Evolutionary conservation across 495 filamentous ascomycete genomes (phyloP).

Genomic region (Aspergillus bertholletiae): DNA sequence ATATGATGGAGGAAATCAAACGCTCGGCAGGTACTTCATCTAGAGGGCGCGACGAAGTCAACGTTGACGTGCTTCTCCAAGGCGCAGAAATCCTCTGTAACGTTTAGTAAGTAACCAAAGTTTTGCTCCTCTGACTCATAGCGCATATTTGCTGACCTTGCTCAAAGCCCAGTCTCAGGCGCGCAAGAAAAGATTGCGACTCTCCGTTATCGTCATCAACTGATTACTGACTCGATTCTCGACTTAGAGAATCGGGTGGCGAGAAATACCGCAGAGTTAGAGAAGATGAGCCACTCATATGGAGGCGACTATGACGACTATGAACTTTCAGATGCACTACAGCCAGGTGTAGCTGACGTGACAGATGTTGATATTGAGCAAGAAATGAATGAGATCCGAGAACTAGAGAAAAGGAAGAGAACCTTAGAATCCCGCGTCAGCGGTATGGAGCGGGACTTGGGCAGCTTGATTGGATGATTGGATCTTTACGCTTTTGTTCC

Average conservation of each 20-base stretch:
- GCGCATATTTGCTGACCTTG: background rate
- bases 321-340: slow-evolving; percentile 36
- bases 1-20: slow-evolving; percentile 81
- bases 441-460: slow-evolving; percentile 78
- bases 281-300: slow-evolving; percentile 62
- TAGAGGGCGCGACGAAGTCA: slow-evolving; percentile 63
- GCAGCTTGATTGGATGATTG: slow-evolving; percentile 54
- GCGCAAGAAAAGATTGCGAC: slow-evolving; percentile 73
- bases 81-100: slow-evolving; percentile 88
- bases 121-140: background rate
- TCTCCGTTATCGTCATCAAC: slow-evolving; percentile 66
- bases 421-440: slow-evolving; percentile 72
- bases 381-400: slow-evolving; percentile 76
- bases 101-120: slow-evolving; percentile 63
- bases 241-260: slow-evolving; percentile 78
- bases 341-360: slow-evolving; percentile 43
- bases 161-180: slow-evolving; percentile 65
- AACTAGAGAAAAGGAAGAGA: slow-evolving; percentile 73
- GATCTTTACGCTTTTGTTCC: background rate
- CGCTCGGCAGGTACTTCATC: slow-evolving; percentile 44
- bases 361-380: slow-evolving; percentile 72
- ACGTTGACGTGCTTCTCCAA: slow-evolving; percentile 79
- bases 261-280: slow-evolving; percentile 70
- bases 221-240: slow-evolving; percentile 69
- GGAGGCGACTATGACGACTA: slow-evolving; percentile 35